Evolutionary conservation across 208 protist genomes (phyloP).

Genomic region (Phytomonas sp.): DNA sequence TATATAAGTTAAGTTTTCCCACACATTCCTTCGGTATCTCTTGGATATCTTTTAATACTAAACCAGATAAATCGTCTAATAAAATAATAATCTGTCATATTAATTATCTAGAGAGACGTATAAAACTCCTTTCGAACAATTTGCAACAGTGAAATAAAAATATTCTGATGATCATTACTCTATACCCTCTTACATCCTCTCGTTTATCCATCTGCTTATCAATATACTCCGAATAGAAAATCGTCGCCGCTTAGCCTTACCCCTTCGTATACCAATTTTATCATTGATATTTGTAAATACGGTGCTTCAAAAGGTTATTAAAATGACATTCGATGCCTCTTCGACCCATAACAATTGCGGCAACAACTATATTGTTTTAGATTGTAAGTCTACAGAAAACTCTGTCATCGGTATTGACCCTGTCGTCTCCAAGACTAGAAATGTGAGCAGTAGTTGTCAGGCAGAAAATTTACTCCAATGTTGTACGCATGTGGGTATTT

Average conservation of each 20-base stretch:
- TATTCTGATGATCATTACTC: slow-evolving; percentile 5
- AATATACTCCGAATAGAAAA: background rate
- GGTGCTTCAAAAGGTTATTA: background rate
- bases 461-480: background rate
- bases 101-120: slow-evolving; percentile 8
- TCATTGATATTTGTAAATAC: background rate
- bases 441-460: background rate
- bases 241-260: background rate
- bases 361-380: background rate
- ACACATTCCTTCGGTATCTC: background rate
- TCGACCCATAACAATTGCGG: background rate
- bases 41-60: background rate
- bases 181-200: background rate
- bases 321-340: background rate
- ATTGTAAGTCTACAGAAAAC: background rate
- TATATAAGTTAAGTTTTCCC: background rate
- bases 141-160: background rate
- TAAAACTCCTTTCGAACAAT: background rate
- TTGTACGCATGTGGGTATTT: background rate
- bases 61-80: background rate
- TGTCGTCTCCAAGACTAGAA: background rate
- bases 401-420: background rate
- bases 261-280: background rate
- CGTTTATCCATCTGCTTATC: background rate
- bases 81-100: background rate